Evolutionary conservation across 768 basidiomycete species (phyloP), one percentile per base, ranked within the genome.

Genomic region (Sarcomyxa edulis): DNA sequence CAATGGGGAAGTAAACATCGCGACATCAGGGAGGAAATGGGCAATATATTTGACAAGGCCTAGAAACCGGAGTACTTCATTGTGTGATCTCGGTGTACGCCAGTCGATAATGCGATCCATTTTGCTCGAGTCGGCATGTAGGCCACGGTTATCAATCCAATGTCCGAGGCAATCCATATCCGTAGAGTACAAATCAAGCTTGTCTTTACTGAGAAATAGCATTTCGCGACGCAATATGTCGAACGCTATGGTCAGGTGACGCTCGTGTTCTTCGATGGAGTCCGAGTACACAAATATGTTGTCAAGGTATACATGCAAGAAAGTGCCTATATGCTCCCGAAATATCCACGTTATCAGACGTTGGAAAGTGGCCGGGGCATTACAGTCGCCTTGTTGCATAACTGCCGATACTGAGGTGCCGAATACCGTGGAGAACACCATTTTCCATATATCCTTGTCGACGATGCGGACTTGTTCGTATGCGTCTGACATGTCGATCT

Each of bases 301-400:
- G 37, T 68, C 62, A 8, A 66, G 45, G 44, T 65, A 66, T 2
- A 55, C 51, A 31, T 64, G 54, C 2, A 66, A 27, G 40, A 58
- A 62, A 3, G 30, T 10, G 0, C 59, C 56, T 2, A 66, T 52
- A 21, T 43, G 29, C 0, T 57, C 47, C 0, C 46, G 37, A 22
- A 67, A 61, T 7, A 64, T 48, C 7, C 32, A n/a, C 0, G 49
- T 61, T 50, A 66, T 62, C 0, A 69, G 48, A 0, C 50, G 35
- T 37, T 69, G 66, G 37, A 62, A 70, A 0, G 62, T 68, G 0
- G 57, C 36, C 0, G 59, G 60, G 0, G 53, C 56, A 26, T 66
- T 67, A 24, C 56, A 58, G 36, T 68, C 56, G 0, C 64, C 67
- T 25, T 60, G 55, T 42, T 60, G 65, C 60, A 62, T 60, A 7